Conservation (phyloP, 176 grass and related monocot genomes). For the Poa annua region DNA sequence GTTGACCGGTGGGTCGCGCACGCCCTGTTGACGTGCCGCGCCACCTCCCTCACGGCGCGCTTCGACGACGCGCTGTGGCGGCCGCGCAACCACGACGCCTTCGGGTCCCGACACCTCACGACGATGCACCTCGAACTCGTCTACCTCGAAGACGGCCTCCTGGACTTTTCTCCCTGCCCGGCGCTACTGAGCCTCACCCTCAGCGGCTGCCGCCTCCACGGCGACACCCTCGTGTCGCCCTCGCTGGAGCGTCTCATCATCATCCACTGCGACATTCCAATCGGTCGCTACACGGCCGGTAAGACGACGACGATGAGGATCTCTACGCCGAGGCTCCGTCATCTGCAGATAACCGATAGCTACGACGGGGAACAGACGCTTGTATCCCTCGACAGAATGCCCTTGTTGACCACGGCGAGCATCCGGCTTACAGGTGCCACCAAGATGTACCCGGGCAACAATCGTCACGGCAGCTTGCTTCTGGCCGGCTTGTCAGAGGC, state of each 20-base stretch:
- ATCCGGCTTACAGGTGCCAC: not conserved
- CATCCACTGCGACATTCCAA: not conserved
- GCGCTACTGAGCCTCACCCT: not conserved
- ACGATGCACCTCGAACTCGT: not conserved
- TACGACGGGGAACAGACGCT: not conserved
- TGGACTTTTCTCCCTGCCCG: not conserved
- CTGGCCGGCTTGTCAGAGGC: conserved; percentile 1
- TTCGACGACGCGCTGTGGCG: not conserved
- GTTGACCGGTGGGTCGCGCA: not conserved
- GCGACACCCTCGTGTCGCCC: conserved; percentile 1
- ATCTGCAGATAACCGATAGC: not conserved
- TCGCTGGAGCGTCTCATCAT: conserved; percentile 2
- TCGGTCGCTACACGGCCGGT: not conserved
- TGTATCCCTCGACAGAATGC: not conserved
- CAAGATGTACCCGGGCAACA: not conserved
- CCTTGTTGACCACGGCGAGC: not conserved
- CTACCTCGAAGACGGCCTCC: not conserved
- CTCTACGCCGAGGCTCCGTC: not conserved
- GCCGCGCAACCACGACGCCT: not conserved
- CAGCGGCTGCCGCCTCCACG: not conserved
- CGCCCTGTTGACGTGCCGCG: not conserved
- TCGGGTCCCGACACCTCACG: not conserved
- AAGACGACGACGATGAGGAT: not conserved
- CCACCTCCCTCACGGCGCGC: not conserved
- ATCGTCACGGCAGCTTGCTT: not conserved